Evolutionary conservation across 2,329 filamentous ascomycete genomes (phyloP), one percentile per base, ranked within the genome.

Genomic region (Penicillium crustosum): DNA sequence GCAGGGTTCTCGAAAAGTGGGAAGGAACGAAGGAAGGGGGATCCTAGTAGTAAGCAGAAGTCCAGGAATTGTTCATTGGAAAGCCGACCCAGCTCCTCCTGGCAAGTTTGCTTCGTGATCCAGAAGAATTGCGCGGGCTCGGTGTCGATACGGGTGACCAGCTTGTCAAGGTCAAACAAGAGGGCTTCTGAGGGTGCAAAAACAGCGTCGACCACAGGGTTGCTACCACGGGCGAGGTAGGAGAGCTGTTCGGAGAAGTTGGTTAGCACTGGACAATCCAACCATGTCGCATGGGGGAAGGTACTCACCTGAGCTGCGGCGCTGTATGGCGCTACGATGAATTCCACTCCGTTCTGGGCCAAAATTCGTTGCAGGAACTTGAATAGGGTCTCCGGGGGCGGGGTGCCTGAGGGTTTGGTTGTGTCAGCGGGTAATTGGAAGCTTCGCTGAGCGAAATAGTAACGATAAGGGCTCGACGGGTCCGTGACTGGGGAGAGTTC

Each of bases 171-270:
- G 35, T 92, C 89, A 70, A 95, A 97, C 36, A 96, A 82, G 51
- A 97, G 85, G 42, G 93, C 81, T 73, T 96, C 92, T 49, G 91
- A 88, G 1, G 91, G 87, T 33, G 91, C 93, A 81, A 91, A 92
- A 67, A 96, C 82, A 17, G 88, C 90, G 56, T 90, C 88, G 59
- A 85, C 76, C 31, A 86, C 86, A 67, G 89, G 86, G 49, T 85
- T 84, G 12, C 84, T 84, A 59, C 89, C 82, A 71, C 86, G 84
- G 61, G 90, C 86, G 57, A 96, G 86, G 70, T 93, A 91, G 45
- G 90, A 89, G 61, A 96, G 84, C 69, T 71, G 56, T 59, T 52
- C n/a, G 5, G 21, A 44, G 23, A 38, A 27, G 45, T 23, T 15
- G 23, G 45, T 66, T 31, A 65, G 47, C 49, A 49, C 3, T 25